Evolutionary conservation across 768 basidiomycete species (phyloP), one percentile per base, ranked within the genome.

Genomic region (Phaffia tasmanica): DNA sequence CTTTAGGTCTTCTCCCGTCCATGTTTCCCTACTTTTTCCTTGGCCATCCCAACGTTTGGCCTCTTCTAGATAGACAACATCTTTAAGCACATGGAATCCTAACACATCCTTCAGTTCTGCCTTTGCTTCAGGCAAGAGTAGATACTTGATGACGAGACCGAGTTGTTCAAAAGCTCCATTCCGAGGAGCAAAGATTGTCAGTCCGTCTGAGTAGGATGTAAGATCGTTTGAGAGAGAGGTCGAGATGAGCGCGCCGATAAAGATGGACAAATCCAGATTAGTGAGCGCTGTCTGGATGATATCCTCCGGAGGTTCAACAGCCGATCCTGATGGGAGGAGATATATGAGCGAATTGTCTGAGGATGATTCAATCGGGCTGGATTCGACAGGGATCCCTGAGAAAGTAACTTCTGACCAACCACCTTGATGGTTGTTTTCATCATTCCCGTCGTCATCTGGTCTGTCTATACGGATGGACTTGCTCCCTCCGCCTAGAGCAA

Each of bases 81-180:
- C 81, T 67, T 84, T 80, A 30, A 98, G 77, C 14, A 85, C 83
- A 73, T 98, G 95, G 72, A 97, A 93, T n/a, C 84, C 79, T 61
- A 99, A 81, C 49, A 98, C 86, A 35, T 82, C 83, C 72, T 86
- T 84, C 56, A 98, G 78, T 73, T 97, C 92, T 64, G 81, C 76
- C 73, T 86, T 89, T 6, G 87, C 85, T 35, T 75, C 74, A 0
- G 86, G 81, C 1, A 88, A 79, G 0, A 87, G 79, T 15, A 99
- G 83, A 75, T 97, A 90, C 19, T 82, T 82, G 77, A 88, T 91
- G 69, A 89, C 86, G 54, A 99, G 82, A 6, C 95, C 95, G 7
- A 98, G 82, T 9, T 85, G 82, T 69, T 84, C 83, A 79, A 95
- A 99, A 0, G 91, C 95, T n/a, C 78, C 74, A 73, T 99, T 99